Evolutionary conservation across 805 yeast species (phyloP), one percentile per base, ranked within the genome.

Genomic region (Ogataea trehalophila): DNA sequence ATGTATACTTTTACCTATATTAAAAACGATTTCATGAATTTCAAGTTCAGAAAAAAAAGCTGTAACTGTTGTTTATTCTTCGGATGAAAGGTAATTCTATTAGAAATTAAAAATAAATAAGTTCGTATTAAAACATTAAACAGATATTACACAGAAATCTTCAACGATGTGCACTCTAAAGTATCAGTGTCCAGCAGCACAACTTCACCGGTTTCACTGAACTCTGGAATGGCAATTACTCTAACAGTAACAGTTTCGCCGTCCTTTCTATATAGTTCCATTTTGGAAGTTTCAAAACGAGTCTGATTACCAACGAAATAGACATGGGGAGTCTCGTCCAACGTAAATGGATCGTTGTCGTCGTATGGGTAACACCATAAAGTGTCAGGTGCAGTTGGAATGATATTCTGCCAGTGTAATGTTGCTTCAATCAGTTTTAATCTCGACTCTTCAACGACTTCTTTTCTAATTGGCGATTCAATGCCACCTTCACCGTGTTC

Each of bases 341-440:
- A 69, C 2, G 82, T 71, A 63, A 92, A 89, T 4, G 98, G 98
- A 64, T 94, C 98, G 2, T 61, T 58, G 23, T 80, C 79, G 11
- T 76, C 75, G 58, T 75, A 91, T 1, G 99, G 97, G 57, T 88
- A 90, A 54, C 95, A 83, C 75, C 91, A 85, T 39, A 94, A 68
- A 0, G 99, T 94, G 60, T 94, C 98, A 0, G 99, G 99, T 1
- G 97, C 95, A 0, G 97, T 90, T 2, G 99, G 99, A 0, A 87
- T 82, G 22, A 87, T 72, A 59, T 88, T 88, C 58, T 90, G 92
- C 96, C 97, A 91, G 41, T 71, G 68, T 35, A 94, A 60, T 0
- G 87, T 85, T 15, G 80, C 73, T 55, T 83, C 86, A 70, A 92
- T 73, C 57, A 84, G 67, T 18, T 76, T 74, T 16, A 79, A 55